These are phyloP conservation scores for Cornus florida DNA, from an alignment of 148 eudicot genomes.

Conservation along the genomic window DNA sequence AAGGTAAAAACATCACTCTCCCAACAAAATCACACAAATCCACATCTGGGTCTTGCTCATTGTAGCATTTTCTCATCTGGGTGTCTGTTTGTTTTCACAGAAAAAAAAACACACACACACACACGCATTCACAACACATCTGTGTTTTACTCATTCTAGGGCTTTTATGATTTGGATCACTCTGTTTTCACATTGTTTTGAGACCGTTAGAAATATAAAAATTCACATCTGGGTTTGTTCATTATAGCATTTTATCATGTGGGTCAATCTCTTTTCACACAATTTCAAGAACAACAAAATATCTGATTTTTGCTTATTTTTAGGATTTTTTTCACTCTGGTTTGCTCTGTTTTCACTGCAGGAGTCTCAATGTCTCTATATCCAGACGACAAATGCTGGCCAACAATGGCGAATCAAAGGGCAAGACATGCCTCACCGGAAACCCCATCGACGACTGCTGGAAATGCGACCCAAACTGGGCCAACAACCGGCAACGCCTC, in stretches of 20 bases:
- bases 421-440: constrained; percentile 40
- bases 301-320: too few relatives aligned
- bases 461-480: constrained; percentile 61
- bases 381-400: neutral
- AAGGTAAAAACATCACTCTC: constrained; percentile 22
- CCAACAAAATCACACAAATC: neutral
- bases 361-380: neutral
- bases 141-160: too few relatives aligned
- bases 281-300: too few relatives aligned
- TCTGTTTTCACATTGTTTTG: too few relatives aligned
- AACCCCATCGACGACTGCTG: constrained; percentile 76
- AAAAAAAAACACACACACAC: too few relatives aligned
- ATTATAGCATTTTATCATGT: neutral
- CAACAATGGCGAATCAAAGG: neutral
- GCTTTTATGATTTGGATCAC: too few relatives aligned
- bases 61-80: neutral
- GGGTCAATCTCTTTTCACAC: neutral
- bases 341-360: neutral
- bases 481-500: constrained; percentile 48
- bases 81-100: neutral
- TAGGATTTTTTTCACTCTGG: neutral
- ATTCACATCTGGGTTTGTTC: neutral
- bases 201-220: too few relatives aligned
- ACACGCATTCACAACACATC: too few relatives aligned
- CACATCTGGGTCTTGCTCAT: neutral